Base-by-base conservation (phyloP, 75 land plant genomes). In the Selaginella moellendorffii region DNA sequence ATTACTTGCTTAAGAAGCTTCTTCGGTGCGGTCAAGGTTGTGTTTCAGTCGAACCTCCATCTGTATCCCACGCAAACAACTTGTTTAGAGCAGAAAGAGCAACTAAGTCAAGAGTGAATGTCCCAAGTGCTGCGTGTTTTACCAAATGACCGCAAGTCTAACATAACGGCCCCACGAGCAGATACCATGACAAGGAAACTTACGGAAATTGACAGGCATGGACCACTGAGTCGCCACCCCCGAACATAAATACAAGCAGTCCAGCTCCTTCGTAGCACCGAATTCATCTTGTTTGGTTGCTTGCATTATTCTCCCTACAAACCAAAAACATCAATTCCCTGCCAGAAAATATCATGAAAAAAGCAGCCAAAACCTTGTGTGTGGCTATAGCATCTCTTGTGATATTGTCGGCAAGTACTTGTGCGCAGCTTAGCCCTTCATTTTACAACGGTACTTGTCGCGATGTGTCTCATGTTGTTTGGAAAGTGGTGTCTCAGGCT, bases 401-500 rank as follows among this genome's bases (percentile, higher is more conserved):
- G 46, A n/a, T n/a, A n/a, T n/a, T n/a, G n/a, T n/a, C n/a, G n/a
- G n/a, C n/a, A n/a, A 5, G 46, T 36, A 36, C 46, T 36, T 36
- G 10, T 36, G 46, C 46, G 5, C 46, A 36, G 46, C 46, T 36
- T 14, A 36, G 46, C 46, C 46, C 46, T 36, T 36, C 59, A 17
- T 62, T 62, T 27, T 62, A 62, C 63, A 27, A 62, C 18, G 10
- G 26, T 2, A 24, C 28, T 9, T 62, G 63, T 27, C 28, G 27
- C 18, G 18, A 62, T 23, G 27, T 62, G 28, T 26, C 28, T 17
- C 24, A 26, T 18, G 26, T 62, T 26, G 63, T 62, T 2, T 27
- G 18, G 28, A 27, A 27, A 9, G 26, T 62, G 18, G 63, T 62
- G 28, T 18, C 1, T 14, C 63, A 62, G 63, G 63, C 63, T 27